Evolutionary conservation across 2,329 filamentous ascomycete species (phyloP), one percentile per base, ranked within the genome.

Genomic region (Xylariaceae sp.): DNA sequence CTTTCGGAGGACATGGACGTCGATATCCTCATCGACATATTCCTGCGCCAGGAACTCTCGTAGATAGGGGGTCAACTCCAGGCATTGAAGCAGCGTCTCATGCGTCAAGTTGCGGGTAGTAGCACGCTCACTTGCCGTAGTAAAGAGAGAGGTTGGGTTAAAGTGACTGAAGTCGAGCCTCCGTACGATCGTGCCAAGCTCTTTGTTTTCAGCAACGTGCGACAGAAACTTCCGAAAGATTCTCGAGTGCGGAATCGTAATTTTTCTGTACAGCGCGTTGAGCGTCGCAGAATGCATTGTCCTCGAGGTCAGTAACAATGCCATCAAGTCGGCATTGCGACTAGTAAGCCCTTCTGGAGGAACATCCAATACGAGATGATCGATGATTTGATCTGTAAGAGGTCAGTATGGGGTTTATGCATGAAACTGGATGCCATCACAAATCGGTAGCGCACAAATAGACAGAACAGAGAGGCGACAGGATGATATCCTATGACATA

Each of bases 81-180:
- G 77, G 71, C 88, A 92, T 72, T 86, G 80, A 55, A 88, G 75
- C 52, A 94, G 79, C 4, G 89, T 93, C 70, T 84, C 82, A 11
- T 87, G 80, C 17, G 89, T 93, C 67, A 94, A 74, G 74, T 92
- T 92, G 70, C 84, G 85, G 59, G 89, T 89, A 73, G 88, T 82
- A 18, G 83, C 81, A 60, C 90, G 87, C 80, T 91, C 88, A 72
- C 86, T 85, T 65, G 86, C 87, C 13, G 88, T 90, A 62, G 84
- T 83, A 70, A 92, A 91, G 64, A 91, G 80, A 57, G 88, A 88
- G 57, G 88, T 85, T 18, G 89, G 89, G 72, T 90, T 92, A 75
- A 92, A 92, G 77, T 92, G 89, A 63, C 88, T 92, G 69, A 94
- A 92, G 75, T 94, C 90, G 51, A 93, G 77, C 54, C 90, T 87